Evolutionary conservation across 176 grass and related monocot species (phyloP), one percentile per base, ranked within the genome.

Genomic region (Triticum timopheevii): DNA sequence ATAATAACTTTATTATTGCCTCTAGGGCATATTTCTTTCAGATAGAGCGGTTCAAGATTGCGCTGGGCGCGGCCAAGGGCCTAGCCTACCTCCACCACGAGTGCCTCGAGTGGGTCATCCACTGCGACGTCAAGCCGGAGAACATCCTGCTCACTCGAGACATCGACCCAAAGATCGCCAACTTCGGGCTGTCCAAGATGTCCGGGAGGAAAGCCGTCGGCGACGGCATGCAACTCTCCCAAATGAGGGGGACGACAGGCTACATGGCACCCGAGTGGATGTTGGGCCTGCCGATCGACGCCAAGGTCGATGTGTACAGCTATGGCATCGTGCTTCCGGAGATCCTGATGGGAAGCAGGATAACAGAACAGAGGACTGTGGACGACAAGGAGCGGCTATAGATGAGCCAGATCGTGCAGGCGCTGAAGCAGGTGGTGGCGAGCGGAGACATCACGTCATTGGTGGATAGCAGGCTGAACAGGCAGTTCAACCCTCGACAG

Each of bases 91-190:
- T 93, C 66, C 87, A 93, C 42, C 87, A 93, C 0, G 91, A 93
- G 44, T 93, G 84, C 61, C 73, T 93, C 5, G 91, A 93, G 85
- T 93, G 91, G 91, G 40, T 93, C 22, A 61, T 90, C 69, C 91
- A 93, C 28, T 93, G 54, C 19, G 54, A 58, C 19, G 54, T 58
- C 19, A 58, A 58, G 54, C 54, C 19, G 19, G 54, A 58, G 54
- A 58, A 58, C 54, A 58, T 58, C 54, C 19, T 58, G 7, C 54
- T 58, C 54, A 58, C 54, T 0, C 54, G 19, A 20, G 54, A 58
- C 19, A 19, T 58, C 19, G 54, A 58, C 54, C 54, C 54, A 20
- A 58, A 58, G 54, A 58, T 58, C 7, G 17, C 54, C 17, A 17
- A 58, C 17, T 58, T 58, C 2, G 54, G 54, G 8, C 74, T 93